A percentile compares a stretch with the other conserved stretches of the same genome.
phyloP scores from a whole-genome alignment of 2,329 filamentous ascomycete genomes.

The Trematosphaeria pertusa region DNA sequence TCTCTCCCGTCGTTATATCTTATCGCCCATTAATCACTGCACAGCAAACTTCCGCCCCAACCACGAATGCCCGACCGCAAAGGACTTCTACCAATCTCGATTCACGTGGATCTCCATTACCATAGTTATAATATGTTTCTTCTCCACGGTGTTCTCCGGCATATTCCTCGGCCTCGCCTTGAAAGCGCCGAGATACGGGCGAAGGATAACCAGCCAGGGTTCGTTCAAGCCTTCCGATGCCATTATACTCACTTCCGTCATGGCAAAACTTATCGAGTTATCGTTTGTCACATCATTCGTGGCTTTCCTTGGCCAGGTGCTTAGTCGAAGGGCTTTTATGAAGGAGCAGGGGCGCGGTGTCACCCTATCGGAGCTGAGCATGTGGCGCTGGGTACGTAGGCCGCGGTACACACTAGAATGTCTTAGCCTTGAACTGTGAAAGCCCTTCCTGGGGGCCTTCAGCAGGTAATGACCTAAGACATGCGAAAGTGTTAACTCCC shows the following conservation, averaged over 20 bases:
- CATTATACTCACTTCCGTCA: constrained; percentile 69
- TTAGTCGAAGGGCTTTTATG: constrained; percentile 72
- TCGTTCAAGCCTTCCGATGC: constrained; percentile 68
- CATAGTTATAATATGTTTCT: constrained; percentile 59
- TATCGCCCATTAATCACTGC: not conserved
- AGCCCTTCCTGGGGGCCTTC: no score
- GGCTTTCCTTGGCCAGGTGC: constrained; percentile 74
- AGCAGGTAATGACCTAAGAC: no score
- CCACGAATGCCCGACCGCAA: constrained; percentile 45
- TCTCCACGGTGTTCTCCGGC: constrained; percentile 69
- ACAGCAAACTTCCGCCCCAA: constrained; percentile 42
- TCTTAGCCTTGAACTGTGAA: no score
- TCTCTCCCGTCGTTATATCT: constrained; percentile 1
- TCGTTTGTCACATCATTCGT: constrained; percentile 81
- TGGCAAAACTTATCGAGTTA: constrained; percentile 79
- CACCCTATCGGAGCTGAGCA: constrained; percentile 77
- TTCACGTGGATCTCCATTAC: constrained; percentile 57
- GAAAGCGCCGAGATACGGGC: constrained; percentile 68
- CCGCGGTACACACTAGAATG: no score
- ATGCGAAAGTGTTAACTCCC: no score
- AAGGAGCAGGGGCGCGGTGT: constrained; percentile 66
- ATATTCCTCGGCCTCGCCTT: constrained; percentile 71
- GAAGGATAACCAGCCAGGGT: constrained; percentile 60
- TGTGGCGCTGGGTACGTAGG: constrained; percentile 80
- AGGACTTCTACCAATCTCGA: constrained; percentile 48